phyloP scores from a whole-genome alignment of 2,329 filamentous ascomycete species.

The Hymenoscyphus salicellus region DNA sequence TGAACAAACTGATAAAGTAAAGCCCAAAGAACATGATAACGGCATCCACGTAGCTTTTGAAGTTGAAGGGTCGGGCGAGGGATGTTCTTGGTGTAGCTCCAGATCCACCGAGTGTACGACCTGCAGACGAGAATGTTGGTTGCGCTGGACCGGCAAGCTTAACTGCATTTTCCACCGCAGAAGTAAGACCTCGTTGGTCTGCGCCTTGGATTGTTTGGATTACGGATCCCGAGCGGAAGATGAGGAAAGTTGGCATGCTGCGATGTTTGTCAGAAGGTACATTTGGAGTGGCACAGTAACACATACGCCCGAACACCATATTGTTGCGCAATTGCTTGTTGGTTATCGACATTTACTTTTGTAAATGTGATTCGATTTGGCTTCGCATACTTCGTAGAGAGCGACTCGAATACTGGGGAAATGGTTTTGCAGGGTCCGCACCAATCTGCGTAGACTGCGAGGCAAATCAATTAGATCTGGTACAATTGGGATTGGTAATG shows the following conservation, averaged over 20 bases:
- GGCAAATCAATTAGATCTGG: slow-evolving; percentile 31
- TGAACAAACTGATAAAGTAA: slow-evolving; percentile 60
- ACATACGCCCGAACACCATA: slow-evolving; percentile 74
- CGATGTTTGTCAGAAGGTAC: slow-evolving; percentile 14
- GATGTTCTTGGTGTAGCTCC: slow-evolving; percentile 33
- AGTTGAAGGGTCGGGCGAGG: slow-evolving; percentile 34
- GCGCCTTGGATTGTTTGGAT: slow-evolving; percentile 78
- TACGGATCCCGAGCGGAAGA: slow-evolving; percentile 74
- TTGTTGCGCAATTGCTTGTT: slow-evolving; percentile 70
- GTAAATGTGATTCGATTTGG: slow-evolving; percentile 82
- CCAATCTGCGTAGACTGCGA: slow-evolving; percentile 87
- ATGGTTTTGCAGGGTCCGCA: slow-evolving; percentile 93
- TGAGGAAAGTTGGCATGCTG: slow-evolving; percentile 88
- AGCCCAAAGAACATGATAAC: slow-evolving; percentile 57
- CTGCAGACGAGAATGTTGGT: slow-evolving; percentile 52
- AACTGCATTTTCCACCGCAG: slow-evolving; percentile 69
- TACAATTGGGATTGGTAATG: slow-evolving; percentile 19
- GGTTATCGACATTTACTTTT: slow-evolving; percentile 86
- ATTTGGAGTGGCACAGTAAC: slow-evolving; percentile 5
- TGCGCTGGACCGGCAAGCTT: slow-evolving; percentile 47
- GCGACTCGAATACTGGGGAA: slow-evolving; percentile 80
- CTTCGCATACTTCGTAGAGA: slow-evolving; percentile 75
- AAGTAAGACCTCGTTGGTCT: slow-evolving; percentile 70
- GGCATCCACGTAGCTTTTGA: slow-evolving; percentile 47
- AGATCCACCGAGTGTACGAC: slow-evolving; percentile 54